These are phyloP conservation scores for Dothistroma septosporum DNA, from an alignment of 2,329 filamentous ascomycete species.

Conservation along the genomic window DNA sequence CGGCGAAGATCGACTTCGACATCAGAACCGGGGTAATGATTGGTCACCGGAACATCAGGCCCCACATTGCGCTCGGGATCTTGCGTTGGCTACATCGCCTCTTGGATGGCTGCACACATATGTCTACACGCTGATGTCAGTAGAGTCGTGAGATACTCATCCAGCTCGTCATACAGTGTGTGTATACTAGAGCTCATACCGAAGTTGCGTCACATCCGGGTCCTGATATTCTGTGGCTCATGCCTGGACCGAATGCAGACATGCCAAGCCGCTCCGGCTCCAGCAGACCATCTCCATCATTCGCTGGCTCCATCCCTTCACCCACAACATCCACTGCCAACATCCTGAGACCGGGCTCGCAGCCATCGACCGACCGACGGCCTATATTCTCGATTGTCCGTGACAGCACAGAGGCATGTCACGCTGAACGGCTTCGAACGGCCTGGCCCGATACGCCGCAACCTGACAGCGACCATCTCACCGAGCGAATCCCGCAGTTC, in stretches of 20 bases:
- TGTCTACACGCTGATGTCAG: no score
- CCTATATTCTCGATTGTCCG: background rate
- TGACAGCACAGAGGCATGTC: background rate
- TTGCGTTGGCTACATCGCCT: no score
- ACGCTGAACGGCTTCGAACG: background rate
- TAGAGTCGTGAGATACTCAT: no score
- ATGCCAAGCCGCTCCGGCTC: no score
- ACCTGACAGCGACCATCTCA: background rate
- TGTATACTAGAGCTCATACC: no score
- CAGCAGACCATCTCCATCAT: background rate
- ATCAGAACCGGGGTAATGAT: background rate
- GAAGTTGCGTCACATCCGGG: no score
- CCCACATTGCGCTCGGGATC: no score
- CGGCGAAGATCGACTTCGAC: background rate
- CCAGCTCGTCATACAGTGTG: no score
- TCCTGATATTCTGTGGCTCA: no score
- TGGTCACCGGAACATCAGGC: background rate
- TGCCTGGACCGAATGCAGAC: no score
- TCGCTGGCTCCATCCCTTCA: background rate
- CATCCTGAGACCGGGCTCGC: background rate
- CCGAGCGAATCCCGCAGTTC: conserved; percentile 6
- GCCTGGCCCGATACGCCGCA: background rate
- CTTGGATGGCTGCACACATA: no score
- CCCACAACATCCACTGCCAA: background rate
- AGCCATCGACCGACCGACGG: background rate